These are phyloP conservation scores for Miscanthus sacchariflorus DNA, from an alignment of 202 grass and related monocot genomes.

Conservation along the genomic window DNA sequence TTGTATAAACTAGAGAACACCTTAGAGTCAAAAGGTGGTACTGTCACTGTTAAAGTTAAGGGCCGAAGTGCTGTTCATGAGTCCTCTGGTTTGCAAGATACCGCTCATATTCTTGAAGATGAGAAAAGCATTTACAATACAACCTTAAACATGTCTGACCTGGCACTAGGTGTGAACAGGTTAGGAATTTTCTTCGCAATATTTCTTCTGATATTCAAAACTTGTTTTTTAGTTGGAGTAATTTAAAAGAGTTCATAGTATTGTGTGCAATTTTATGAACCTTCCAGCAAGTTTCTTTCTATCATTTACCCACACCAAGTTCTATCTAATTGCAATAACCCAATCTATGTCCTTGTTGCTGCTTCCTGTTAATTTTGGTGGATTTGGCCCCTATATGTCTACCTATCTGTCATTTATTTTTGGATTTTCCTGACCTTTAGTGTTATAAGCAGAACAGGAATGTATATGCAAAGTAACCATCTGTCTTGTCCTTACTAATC, in stretches of 20 bases:
- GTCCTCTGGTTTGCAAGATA: slow-evolving; percentile 94
- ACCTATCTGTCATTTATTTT: not conserved
- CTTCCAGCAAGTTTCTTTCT: not conserved
- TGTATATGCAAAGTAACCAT: not conserved
- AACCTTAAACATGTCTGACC: slow-evolving; percentile 97
- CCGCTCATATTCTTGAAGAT: slow-evolving; percentile 90
- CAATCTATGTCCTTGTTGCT: slow-evolving; percentile 5
- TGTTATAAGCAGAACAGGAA: slow-evolving; percentile 21
- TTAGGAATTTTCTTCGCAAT: slow-evolving; percentile 37
- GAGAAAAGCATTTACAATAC: slow-evolving; percentile 95
- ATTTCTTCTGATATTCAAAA: slow-evolving; percentile 14
- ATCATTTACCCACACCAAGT: slow-evolving; percentile 17
- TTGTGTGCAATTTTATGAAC: not conserved
- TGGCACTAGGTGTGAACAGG: slow-evolving; percentile 94
- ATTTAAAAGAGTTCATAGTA: not conserved
- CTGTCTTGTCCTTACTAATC: slow-evolving; percentile 6
- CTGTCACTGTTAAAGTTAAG: slow-evolving; percentile 96
- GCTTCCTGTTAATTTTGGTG: slow-evolving; percentile 1
- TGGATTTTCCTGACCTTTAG: slow-evolving; percentile 16
- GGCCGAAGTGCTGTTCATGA: slow-evolving; percentile 96
- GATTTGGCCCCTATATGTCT: not conserved
- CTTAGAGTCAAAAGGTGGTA: slow-evolving; percentile 67
- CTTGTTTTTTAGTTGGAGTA: slow-evolving; percentile 2
- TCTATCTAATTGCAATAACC: not conserved
- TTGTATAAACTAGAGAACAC: slow-evolving; percentile 72